Evolutionary conservation across 805 yeast genomes (phyloP).

Genomic region (Candida yuanshanica): DNA sequence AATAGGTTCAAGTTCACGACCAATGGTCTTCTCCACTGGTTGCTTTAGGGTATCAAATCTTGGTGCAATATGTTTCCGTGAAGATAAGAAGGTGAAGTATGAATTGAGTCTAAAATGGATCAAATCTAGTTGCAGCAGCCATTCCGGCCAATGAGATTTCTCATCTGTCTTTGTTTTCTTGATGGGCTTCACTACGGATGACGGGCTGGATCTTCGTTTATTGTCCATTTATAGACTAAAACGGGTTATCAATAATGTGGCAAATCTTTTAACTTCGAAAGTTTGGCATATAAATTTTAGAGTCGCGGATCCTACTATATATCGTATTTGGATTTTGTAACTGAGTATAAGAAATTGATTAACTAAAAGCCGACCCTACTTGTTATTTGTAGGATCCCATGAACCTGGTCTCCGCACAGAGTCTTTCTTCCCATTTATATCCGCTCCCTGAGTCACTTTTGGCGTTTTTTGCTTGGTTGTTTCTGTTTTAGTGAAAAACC

Average conservation of each 20-base stretch:
- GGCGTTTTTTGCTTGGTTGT: too few relatives aligned
- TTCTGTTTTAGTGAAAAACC: neutral
- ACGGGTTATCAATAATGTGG: neutral
- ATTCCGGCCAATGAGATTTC: slow-evolving; percentile 17
- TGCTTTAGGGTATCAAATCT: slow-evolving; percentile 47
- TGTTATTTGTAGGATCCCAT: neutral
- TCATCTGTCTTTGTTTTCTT: neutral
- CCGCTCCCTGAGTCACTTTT: neutral
- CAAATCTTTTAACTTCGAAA: neutral
- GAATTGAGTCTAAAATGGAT: slow-evolving; percentile 52
- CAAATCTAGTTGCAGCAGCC: slow-evolving; percentile 37
- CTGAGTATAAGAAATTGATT: too few relatives aligned
- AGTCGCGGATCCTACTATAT: too few relatives aligned
- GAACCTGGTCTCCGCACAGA: neutral
- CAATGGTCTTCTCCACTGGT: slow-evolving; percentile 46
- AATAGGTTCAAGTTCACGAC: slow-evolving; percentile 35
- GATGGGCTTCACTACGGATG: neutral
- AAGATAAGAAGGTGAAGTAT: slow-evolving; percentile 55
- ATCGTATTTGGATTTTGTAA: too few relatives aligned
- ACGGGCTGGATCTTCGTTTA: neutral
- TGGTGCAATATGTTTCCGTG: slow-evolving; percentile 55
- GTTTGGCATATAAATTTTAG: too few relatives aligned
- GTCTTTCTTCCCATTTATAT: neutral
- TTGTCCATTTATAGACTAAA: neutral
- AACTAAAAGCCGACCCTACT: too few relatives aligned